phyloP scores from a whole-genome alignment of 2,329 filamentous ascomycete species.

The Pseudogymnoascus sp. region DNA sequence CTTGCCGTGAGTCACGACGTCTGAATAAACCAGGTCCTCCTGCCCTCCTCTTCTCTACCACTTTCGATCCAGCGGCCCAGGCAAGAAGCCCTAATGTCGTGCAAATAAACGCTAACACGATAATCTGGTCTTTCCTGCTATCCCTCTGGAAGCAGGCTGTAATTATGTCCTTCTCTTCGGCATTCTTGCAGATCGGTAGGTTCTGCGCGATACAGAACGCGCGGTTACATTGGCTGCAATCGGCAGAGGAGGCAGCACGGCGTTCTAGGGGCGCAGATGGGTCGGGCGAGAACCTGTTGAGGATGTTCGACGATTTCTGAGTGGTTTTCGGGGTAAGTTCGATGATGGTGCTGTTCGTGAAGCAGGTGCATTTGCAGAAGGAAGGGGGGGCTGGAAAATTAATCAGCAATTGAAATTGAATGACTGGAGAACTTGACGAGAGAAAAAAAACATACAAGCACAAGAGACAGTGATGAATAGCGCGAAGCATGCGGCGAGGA shows the following conservation, averaged over 20 bases:
- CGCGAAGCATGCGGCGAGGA: conserved; percentile 21
- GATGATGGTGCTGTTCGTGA: conserved; percentile 61
- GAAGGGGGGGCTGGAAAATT: conserved; percentile 45
- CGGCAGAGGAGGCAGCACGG: not conserved
- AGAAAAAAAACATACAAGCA: conserved; percentile 21
- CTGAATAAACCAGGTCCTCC: conserved; percentile 15
- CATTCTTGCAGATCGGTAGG: conserved; percentile 54
- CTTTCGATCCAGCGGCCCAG: conserved; percentile 47
- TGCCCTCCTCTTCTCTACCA: conserved; percentile 35
- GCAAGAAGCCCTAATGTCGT: conserved; percentile 49
- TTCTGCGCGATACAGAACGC: conserved; percentile 52
- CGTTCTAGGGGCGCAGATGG: not conserved
- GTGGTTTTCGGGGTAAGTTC: conserved; percentile 36
- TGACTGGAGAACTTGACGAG: not conserved
- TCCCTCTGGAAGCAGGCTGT: conserved; percentile 60
- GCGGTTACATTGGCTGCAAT: conserved; percentile 54
- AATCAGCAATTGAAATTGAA: conserved; percentile 20
- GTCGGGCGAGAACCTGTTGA: conserved; percentile 10
- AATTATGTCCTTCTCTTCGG: conserved; percentile 51
- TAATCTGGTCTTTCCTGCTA: conserved; percentile 57
- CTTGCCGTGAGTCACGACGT: not conserved
- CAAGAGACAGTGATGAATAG: conserved; percentile 23
- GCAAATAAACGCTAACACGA: conserved; percentile 55
- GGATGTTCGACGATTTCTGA: conserved; percentile 16
- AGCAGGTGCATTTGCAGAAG: conserved; percentile 64